Evolutionary conservation across 306 rosid species (phyloP).

Genomic region (Arachis stenosperma): DNA sequence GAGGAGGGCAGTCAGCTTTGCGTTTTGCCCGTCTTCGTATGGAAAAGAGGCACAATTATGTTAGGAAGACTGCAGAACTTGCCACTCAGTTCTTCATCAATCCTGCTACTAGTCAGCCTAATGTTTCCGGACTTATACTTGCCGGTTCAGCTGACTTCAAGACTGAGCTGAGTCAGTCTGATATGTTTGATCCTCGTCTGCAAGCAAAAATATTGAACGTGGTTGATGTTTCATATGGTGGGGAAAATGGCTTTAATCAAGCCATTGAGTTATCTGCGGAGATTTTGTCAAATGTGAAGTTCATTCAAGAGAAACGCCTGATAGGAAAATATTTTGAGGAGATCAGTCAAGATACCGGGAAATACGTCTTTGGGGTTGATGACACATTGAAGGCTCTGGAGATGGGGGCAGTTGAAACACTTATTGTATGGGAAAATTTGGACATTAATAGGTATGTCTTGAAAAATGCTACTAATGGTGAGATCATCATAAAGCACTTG

Average conservation of each 20-base stretch:
- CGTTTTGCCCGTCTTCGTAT: constrained; percentile 92
- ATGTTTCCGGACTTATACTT: constrained; percentile 83
- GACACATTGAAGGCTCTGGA: constrained; percentile 87
- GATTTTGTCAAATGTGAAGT: constrained; percentile 80
- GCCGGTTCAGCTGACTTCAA: constrained; percentile 97
- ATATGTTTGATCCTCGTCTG: constrained; percentile 91
- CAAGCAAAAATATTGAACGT: constrained; percentile 85
- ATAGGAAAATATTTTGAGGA: constrained; percentile 89
- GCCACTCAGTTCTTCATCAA: constrained; percentile 82
- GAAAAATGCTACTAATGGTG: constrained; percentile 61
- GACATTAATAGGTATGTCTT: constrained; percentile 72
- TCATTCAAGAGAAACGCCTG: constrained; percentile 83
- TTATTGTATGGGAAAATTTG: constrained; percentile 84
- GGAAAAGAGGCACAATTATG: constrained; percentile 92
- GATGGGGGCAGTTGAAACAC: constrained; percentile 91
- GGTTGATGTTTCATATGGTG: constrained; percentile 90
- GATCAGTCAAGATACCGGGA: constrained; percentile 93
- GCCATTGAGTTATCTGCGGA: constrained; percentile 85
- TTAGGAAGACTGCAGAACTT: constrained; percentile 90
- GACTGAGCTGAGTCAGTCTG: constrained; percentile 91
- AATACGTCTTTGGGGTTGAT: constrained; percentile 84
- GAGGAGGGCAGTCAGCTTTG: constrained; percentile 95
- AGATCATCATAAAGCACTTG: constrained; percentile 65
- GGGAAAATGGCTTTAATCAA: constrained; percentile 89
- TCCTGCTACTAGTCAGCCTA: constrained; percentile 92